Percentiles rank a stretch among this genome's conserved stretches.
Evolutionary conservation across 1,284 basidiomycete species (phyloP).

Genomic region (Marasmius tenuissimus): DNA sequence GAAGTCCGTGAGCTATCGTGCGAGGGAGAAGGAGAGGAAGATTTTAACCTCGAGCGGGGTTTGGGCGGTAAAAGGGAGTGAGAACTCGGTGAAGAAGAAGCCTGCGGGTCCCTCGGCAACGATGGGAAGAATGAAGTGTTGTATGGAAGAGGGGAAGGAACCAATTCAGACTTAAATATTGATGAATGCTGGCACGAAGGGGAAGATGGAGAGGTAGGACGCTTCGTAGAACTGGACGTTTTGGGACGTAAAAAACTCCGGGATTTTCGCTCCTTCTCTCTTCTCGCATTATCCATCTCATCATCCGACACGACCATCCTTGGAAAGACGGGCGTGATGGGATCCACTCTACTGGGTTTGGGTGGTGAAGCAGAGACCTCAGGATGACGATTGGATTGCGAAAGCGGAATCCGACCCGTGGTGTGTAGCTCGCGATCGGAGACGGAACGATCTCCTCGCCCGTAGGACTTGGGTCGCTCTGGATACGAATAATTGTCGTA

Average conservation of each 20-base stretch:
- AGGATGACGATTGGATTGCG: not conserved
- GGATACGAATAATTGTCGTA: not conserved
- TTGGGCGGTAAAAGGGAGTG: not conserved
- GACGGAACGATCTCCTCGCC: too few species aligned
- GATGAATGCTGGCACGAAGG: not conserved
- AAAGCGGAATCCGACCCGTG: too few species aligned
- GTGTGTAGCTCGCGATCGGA: too few species aligned
- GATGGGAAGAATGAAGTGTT: not conserved
- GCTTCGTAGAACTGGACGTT: not conserved
- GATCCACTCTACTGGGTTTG: not conserved
- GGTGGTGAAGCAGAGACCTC: not conserved
- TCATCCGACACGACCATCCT: not conserved
- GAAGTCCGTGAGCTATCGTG: not conserved
- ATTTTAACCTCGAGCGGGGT: not conserved
- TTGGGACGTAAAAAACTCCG: not conserved
- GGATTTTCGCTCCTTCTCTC: not conserved
- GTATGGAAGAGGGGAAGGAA: not conserved
- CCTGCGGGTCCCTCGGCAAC: not conserved
- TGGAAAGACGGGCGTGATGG: not conserved
- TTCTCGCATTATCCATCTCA: not conserved
- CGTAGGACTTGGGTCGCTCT: not conserved
- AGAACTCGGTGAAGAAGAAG: not conserved
- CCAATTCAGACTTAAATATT: not conserved
- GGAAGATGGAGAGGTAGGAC: not conserved
- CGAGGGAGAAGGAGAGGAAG: not conserved